Evolutionary conservation across 257 asterid species (phyloP), one percentile per base, ranked within the genome.

Genomic region (Solanum tacnaense): DNA sequence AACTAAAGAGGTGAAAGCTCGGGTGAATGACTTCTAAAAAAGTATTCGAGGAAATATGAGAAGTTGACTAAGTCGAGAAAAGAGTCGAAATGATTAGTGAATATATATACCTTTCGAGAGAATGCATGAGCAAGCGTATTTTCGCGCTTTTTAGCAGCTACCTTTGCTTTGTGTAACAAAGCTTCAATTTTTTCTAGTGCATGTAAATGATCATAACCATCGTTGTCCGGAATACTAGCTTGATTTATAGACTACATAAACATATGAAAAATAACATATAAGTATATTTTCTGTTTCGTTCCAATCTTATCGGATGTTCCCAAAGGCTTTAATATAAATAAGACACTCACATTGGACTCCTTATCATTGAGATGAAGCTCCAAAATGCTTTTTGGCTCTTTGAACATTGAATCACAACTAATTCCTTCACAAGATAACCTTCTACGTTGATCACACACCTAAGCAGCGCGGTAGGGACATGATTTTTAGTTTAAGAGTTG

Each of bases 401-500:
- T 60, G 52, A 87, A 87, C 52, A 41, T 34, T 81, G 93, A 87
- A 49, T 71, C 86, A 38, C 86, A 62, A 85, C 35, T 81, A 81
- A 81, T 85, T 62, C 94, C 91, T 46, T 94, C 95, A 44, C 86
- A 90, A 3, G 98, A 95, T 27, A 93, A 88, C 89, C 96, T 89
- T 89, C 93, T 93, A 6, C 99, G 96, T 75, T 95, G 98, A 81
- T 95, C 95, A 87, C 98, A 94, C 15, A 95, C 98, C 20, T 73
- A 9, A 20, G 1, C 18, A 73, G 0, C 5, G 25, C 9, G 62
- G 8, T 52, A 16, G 15, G 32, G 13, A 16, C 13, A 32, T 32
- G 4, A 31, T 34, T 34, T 73, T 20, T 35, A 34, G 5, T 34
- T 73, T 73, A 34, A 34, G 6, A 32, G 13, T 31, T 16, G 3